phyloP scores from a whole-genome alignment of 2,329 filamentous ascomycete species.

The Dothideomycetidae sp. region DNA sequence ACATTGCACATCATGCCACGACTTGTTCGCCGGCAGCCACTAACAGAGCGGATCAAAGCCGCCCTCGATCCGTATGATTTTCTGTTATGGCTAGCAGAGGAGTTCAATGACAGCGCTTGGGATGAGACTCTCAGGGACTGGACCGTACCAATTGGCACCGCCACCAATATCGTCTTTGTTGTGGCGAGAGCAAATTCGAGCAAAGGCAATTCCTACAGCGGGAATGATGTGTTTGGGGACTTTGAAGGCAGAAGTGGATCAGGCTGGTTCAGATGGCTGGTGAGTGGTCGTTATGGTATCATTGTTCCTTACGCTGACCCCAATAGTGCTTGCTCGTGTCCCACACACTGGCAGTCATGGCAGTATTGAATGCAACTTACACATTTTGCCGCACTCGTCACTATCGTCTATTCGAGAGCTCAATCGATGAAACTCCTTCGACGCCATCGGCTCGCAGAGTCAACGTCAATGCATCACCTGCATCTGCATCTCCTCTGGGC shows the following conservation, averaged over 20 bases:
- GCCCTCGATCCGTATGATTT: constrained; percentile 81
- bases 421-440: constrained; percentile 58
- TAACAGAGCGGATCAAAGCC: constrained; percentile 65
- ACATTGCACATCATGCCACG: constrained; percentile 45
- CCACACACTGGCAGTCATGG: constrained; percentile 52
- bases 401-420: constrained; percentile 82
- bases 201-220: constrained; percentile 25
- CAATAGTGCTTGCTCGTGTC: constrained; percentile 44
- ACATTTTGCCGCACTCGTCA: constrained; percentile 68
- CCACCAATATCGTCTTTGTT: constrained; percentile 65
- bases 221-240: constrained; percentile 78
- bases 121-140: constrained; percentile 61
- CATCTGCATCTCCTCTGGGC: constrained; percentile 62
- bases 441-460: constrained; percentile 84
- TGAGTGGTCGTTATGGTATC: constrained; percentile 26
- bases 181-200: constrained; percentile 48
- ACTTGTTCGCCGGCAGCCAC: constrained; percentile 66
- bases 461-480: constrained; percentile 69
- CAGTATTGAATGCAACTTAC: constrained; percentile 64
- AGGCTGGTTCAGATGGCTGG: constrained; percentile 54
- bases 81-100: constrained; percentile 79
- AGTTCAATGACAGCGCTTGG: constrained; percentile 83
- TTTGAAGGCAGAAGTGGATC: constrained; percentile 35
- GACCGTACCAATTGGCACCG: constrained; percentile 60
- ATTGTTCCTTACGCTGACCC: constrained; percentile 10